phyloP scores from a whole-genome alignment of 2,329 filamentous ascomycete genomes.

The Colletotrichum spaethianum region DNA sequence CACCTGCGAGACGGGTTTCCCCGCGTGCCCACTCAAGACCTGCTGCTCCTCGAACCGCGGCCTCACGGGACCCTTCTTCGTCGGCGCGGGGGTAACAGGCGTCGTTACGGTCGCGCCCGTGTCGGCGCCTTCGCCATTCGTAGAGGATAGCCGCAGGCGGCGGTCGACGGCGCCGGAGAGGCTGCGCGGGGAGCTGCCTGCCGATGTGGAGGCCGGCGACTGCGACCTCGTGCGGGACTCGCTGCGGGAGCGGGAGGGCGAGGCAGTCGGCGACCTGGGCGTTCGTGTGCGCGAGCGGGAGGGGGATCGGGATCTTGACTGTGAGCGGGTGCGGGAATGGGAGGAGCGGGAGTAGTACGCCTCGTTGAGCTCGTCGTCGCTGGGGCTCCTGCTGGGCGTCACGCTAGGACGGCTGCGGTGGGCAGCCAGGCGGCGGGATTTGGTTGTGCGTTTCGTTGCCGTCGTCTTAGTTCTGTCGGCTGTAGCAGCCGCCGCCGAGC shows the following conservation, averaged over 20 bases:
- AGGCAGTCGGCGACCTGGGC: constrained; percentile 36
- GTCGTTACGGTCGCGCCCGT: constrained; percentile 44
- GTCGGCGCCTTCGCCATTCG: constrained; percentile 47
- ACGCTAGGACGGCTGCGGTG: constrained; percentile 39
- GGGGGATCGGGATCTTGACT: constrained; percentile 43
- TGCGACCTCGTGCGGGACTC: constrained; percentile 51
- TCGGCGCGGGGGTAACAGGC: constrained; percentile 42
- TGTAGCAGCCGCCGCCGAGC: neutral
- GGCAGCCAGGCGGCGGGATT: constrained; percentile 38
- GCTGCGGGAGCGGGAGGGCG: constrained; percentile 49
- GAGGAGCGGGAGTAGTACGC: constrained; percentile 43
- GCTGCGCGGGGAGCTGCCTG: constrained; percentile 45
- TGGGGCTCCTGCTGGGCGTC: constrained; percentile 41
- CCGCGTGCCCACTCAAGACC: constrained; percentile 82
- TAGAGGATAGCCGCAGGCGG: constrained; percentile 41
- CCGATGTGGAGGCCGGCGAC: constrained; percentile 48
- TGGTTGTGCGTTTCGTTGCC: constrained; percentile 14
- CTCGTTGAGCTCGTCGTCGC: constrained; percentile 44
- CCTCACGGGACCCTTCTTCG: constrained; percentile 33
- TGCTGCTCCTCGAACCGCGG: constrained; percentile 51
- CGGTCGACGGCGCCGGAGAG: constrained; percentile 37
- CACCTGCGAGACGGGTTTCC: constrained; percentile 81
- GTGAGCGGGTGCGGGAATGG: constrained; percentile 44
- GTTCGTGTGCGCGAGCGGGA: constrained; percentile 45
- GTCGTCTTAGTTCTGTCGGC: neutral